Evolutionary conservation across 1,284 basidiomycete genomes (phyloP).

Genomic region (Apiotrichum domesticum): DNA sequence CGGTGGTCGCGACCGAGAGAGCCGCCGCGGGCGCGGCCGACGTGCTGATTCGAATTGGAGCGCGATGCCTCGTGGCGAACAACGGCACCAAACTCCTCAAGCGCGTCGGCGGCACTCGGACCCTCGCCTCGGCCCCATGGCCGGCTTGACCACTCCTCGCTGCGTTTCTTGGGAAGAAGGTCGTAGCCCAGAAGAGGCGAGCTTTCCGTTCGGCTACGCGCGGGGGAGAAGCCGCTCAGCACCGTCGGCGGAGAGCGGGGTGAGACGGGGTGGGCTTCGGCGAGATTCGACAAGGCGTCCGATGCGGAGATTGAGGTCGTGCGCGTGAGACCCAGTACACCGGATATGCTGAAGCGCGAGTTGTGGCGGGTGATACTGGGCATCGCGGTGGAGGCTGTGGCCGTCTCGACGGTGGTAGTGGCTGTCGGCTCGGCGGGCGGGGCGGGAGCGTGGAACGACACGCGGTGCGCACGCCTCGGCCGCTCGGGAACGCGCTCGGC

Average conservation of each 20-base stretch:
- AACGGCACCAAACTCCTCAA: conserved; percentile 41
- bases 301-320: conserved; percentile 20
- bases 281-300: conserved; percentile 31
- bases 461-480: conserved; percentile 8
- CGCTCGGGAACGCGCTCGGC: too few species aligned
- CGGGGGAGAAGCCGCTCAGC: conserved; percentile 2
- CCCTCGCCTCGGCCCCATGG: conserved; percentile 40
- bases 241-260: neutral
- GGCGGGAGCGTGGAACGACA: conserved; percentile 35
- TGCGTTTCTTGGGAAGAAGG: conserved; percentile 14
- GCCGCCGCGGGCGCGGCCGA: conserved; percentile 26
- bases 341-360: conserved; percentile 36
- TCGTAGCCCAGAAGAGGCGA: conserved; percentile 8
- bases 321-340: conserved; percentile 30
- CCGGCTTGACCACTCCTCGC: conserved; percentile 37
- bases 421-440: conserved; percentile 33
- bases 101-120: conserved; percentile 32
- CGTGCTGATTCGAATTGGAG: neutral
- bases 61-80: conserved; percentile 21
- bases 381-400: conserved; percentile 16
- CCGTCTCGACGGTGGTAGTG: conserved; percentile 31
- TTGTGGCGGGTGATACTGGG: neutral
- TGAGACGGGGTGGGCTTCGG: conserved; percentile 25
- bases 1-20: conserved; percentile 37
- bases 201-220: conserved; percentile 19